Base-by-base conservation (phyloP, 2,329 filamentous ascomycete species). In the Trichophyton verrucosum region DNA sequence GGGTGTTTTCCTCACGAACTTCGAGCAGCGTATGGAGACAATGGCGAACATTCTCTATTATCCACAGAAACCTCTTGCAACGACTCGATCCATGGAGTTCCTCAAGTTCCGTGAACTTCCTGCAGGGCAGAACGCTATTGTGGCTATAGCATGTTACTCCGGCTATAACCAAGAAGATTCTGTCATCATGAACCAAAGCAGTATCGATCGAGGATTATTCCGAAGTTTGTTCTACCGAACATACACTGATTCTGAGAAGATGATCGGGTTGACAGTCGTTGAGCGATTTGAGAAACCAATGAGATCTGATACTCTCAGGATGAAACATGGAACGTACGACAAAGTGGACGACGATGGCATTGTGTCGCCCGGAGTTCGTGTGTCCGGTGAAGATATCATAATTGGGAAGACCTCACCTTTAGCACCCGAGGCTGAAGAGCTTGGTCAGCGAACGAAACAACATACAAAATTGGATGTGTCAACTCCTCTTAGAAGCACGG, bases 101-200 rank as follows among this genome's bases (percentile, higher is more conserved):
- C 80, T 99, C 68, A 96, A 96, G 71, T 99, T 99, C 86, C 85
- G 94, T 76, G 94, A 99, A 75, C 80, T 99, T 62, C 94, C 94
- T 17, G 94, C 94, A 15, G 94, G 94, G 2, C 94, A 99, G 74
- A 99, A 99, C 70, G 94, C 94, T 20, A 99, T 99, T 68, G 94
- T 99, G 11, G 95, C 94, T 46, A 99, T 99, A 76, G 86, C 91
- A 62, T 95, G 89, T 73, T 99, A 99, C 77, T 96, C 91, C 60
- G 94, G 94, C 63, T 99, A 99, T 80, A 99, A 99, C 76, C 95
- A 99, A 74, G 94, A 99, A 90, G 94, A 99, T 85, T 99, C 94
- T 66, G 92, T 99, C 67, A 96, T 99, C 70, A 97, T 99, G 94
- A 99, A 99, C 75, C 94, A 99, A 78, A 96, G 91, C 77, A 96